Evolutionary conservation across 2,329 filamentous ascomycete genomes (phyloP).

Genomic region (Fusarium goolgardi): DNA sequence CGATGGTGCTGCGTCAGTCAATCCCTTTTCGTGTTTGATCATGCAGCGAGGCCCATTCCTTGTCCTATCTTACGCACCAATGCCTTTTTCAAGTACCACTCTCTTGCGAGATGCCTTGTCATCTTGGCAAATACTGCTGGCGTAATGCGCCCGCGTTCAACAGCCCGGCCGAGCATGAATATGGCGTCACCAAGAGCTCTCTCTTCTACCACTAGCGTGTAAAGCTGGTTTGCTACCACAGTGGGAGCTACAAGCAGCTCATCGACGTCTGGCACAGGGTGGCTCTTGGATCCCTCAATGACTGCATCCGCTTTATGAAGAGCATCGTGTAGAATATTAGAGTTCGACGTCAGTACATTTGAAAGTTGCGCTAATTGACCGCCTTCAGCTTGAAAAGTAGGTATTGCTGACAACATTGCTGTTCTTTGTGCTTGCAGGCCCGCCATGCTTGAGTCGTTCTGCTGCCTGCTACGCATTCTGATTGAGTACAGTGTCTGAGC

Average conservation of each 20-base stretch:
- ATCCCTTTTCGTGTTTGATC: constrained; percentile 13
- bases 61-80: constrained; percentile 79
- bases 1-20: constrained; percentile 13
- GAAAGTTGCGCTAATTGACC: constrained; percentile 77
- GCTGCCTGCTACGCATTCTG: constrained; percentile 74
- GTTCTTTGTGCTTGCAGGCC: constrained; percentile 82
- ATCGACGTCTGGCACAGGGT: constrained; percentile 82
- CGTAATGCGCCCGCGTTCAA: constrained; percentile 77
- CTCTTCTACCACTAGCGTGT: constrained; percentile 89
- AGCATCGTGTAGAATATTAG: constrained; percentile 79
- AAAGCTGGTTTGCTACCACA: constrained; percentile 92
- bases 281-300: constrained; percentile 76
- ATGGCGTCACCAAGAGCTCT: constrained; percentile 86
- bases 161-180: constrained; percentile 80
- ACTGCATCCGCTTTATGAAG: constrained; percentile 82
- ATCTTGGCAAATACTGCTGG: constrained; percentile 82
- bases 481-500: constrained; percentile 75
- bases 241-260: constrained; percentile 94
- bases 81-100: constrained; percentile 88
- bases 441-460: constrained; percentile 79
- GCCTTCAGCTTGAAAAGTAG: constrained; percentile 78
- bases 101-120: constrained; percentile 77
- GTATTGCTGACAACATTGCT: constrained; percentile 78
- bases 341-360: constrained; percentile 78
- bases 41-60: constrained; percentile 74